Base-by-base conservation (phyloP, 768 basidiomycete genomes). In the Lyophyllum atratum region DNA sequence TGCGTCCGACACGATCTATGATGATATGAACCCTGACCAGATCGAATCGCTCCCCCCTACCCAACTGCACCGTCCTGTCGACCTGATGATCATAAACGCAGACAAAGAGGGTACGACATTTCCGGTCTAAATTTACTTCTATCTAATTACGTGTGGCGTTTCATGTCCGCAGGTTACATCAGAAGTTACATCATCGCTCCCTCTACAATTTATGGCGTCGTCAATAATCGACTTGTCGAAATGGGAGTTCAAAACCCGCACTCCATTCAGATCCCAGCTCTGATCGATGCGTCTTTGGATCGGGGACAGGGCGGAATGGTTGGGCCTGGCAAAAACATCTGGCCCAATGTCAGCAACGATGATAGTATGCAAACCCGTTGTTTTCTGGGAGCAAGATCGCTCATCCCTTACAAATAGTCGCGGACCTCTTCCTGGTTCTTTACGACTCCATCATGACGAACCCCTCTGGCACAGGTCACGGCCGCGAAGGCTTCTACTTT, bases 151-250 rank as follows among this genome's bases (percentile, higher is more conserved):
- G 31, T n/a, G 12, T 14, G 19, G 15, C 56, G 51, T 42, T n/a
- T 48, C 21, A 45, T 29, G 42, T 22, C 29, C 9, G 1, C 55
- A 82, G 85, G 80, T 10, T 83, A 83, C 58, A 71, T 80, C 43
- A 80, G 72, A 60, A 74, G 74, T 2, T 80, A 83, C 67, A 80
- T 85, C 5, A 65, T 86, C 24, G 64, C 79, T 11, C 83, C 84
- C 1, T 74, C 78, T 3, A 84, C 85, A 0, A 83, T 92, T 29
- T 90, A 82, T 60, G 86, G 84, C 43, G 70, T 83, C 31, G 80
- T 84, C 2, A 66, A 64, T 8, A 78, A 78, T 7, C 66, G 64
- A 5, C 74, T 89, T 24, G 78, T 80, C 33, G 76, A 83, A 24
- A 66, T 72, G 5, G 85, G 80, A 10, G 72, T 89, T 33, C 75